phyloP scores from a whole-genome alignment of 306 rosid genomes.

The Mimosa pudica region DNA sequence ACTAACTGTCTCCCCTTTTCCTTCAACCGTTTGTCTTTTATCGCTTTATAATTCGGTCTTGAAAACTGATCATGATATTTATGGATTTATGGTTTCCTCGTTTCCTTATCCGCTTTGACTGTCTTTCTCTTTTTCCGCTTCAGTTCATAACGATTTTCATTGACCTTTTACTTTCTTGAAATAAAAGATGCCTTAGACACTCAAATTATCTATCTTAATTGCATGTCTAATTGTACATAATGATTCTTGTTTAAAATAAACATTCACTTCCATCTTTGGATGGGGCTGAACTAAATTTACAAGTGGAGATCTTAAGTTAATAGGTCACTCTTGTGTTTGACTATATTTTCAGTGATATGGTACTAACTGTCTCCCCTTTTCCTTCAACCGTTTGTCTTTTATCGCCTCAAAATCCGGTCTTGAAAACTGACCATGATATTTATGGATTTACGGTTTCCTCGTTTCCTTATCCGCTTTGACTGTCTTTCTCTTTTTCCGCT shows the following conservation, averaged over 20 bases:
- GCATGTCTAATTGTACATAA: not conserved
- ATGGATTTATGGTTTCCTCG: not conserved
- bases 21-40: not conserved
- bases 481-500: not conserved
- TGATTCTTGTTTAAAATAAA: slow-evolving; percentile 3
- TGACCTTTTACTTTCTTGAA: not conserved
- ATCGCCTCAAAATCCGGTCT: not conserved
- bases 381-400: not conserved
- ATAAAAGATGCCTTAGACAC: not conserved
- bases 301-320: slow-evolving; percentile 10
- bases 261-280: slow-evolving; percentile 4
- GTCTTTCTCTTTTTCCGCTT: not conserved
- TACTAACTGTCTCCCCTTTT: not conserved
- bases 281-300: slow-evolving; percentile 7
- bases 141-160: slow-evolving; percentile 9
- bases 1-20: not conserved
- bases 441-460: not conserved
- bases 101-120: not conserved
- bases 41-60: not conserved
- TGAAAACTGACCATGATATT: slow-evolving; percentile 20
- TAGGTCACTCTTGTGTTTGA: not conserved
- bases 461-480: not conserved
- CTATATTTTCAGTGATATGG: not conserved
- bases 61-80: slow-evolving; percentile 24
- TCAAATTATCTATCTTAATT: slow-evolving; percentile 16